Evolutionary conservation across 345 rosid species (phyloP).

Genomic region (Aurinia saxatilis): DNA sequence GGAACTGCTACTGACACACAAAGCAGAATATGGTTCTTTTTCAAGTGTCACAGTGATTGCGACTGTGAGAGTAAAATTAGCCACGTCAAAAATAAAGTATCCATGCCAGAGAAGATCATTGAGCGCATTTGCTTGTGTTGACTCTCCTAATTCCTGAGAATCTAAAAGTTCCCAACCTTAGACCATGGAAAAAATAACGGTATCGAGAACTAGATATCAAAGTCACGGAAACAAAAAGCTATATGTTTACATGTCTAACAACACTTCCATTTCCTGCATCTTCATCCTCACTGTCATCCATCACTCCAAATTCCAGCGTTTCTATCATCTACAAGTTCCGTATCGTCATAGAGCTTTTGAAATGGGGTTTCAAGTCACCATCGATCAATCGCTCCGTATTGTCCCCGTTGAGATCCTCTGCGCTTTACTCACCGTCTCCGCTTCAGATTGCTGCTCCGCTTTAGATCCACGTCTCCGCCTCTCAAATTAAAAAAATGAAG

Average conservation of each 20-base stretch:
- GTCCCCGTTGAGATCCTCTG: too few relatives aligned
- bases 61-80: too few relatives aligned
- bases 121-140: constrained; percentile 45
- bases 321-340: constrained; percentile 25
- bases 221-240: not conserved
- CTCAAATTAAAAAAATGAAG: too few relatives aligned
- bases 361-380: constrained; percentile 22
- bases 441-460: too few relatives aligned
- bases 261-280: constrained; percentile 1
- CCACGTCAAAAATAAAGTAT: too few relatives aligned
- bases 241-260: not conserved
- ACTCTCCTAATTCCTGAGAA: constrained; percentile 39
- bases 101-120: too few relatives aligned
- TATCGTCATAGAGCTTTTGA: constrained; percentile 27
- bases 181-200: not conserved
- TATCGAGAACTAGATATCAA: not conserved
- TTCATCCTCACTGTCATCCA: constrained; percentile 53
- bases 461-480: too few relatives aligned
- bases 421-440: too few relatives aligned
- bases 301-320: constrained; percentile 28
- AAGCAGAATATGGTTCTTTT: too few relatives aligned
- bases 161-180: constrained; percentile 21
- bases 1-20: too few relatives aligned
- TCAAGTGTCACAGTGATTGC: too few relatives aligned
- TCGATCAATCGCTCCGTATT: constrained; percentile 22